Evolutionary conservation across 768 basidiomycete species (phyloP).

Genomic region (Collybiopsis confluens): DNA sequence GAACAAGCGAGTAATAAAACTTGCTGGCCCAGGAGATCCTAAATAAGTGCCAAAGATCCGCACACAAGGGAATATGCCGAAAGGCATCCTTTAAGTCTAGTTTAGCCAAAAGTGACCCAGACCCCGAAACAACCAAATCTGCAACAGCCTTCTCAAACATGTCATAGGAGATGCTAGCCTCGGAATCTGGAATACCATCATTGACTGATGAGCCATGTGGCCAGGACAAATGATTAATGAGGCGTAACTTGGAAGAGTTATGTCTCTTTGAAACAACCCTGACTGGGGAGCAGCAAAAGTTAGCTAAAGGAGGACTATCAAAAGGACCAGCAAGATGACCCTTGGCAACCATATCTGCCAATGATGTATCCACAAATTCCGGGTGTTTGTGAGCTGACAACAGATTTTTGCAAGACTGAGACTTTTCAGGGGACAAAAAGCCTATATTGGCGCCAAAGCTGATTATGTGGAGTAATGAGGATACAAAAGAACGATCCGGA

Average conservation of each 20-base stretch:
- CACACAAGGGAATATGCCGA: slow-evolving; percentile 29
- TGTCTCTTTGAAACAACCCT: slow-evolving; percentile 19
- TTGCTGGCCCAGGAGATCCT: slow-evolving; percentile 25
- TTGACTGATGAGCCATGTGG: slow-evolving; percentile 10
- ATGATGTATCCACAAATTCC: slow-evolving; percentile 3
- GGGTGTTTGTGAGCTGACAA: slow-evolving; percentile 19
- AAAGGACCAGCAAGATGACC: slow-evolving; percentile 26
- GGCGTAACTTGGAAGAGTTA: slow-evolving; percentile 17
- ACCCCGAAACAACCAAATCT: neutral
- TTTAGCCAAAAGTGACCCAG: neutral
- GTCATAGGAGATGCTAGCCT: neutral
- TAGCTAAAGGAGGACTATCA: slow-evolving; percentile 10
- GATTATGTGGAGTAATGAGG: slow-evolving; percentile 22
- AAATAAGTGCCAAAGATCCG: slow-evolving; percentile 26
- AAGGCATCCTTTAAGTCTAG: slow-evolving; percentile 24
- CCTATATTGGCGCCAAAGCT: slow-evolving; percentile 22
- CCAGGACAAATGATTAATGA: slow-evolving; percentile 28
- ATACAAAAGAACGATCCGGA: slow-evolving; percentile 23
- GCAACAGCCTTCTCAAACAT: neutral
- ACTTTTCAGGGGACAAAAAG: slow-evolving; percentile 13
- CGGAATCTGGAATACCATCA: neutral
- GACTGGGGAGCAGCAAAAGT: slow-evolving; percentile 21
- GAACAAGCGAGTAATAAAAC: slow-evolving; percentile 25
- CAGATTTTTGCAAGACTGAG: slow-evolving; percentile 19
- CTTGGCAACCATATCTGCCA: slow-evolving; percentile 8